Evolutionary conservation across 106 monocot species (phyloP).

Genomic region (Chionographis japonica): DNA sequence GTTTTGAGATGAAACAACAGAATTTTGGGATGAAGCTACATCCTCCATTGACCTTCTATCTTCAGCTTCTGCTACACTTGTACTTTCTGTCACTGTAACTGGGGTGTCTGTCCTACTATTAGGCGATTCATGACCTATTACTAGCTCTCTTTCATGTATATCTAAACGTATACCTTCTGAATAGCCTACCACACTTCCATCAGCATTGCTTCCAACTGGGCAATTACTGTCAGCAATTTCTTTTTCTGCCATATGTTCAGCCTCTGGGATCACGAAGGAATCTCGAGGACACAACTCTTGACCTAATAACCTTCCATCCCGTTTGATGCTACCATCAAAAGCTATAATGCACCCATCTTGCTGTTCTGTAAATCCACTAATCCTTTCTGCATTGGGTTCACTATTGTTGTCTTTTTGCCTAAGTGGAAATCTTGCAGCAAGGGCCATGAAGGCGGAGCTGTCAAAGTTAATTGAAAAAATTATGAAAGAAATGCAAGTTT

Average conservation of each 20-base stretch:
- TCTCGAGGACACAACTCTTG: conserved; percentile 18
- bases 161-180: conserved; percentile 3
- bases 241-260: conserved; percentile 17
- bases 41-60: conserved; percentile 30
- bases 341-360: conserved; percentile 8
- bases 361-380: conserved; percentile 3
- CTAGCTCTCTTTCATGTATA: conserved; percentile 10
- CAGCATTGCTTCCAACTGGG: conserved; percentile 18
- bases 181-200: conserved; percentile 1
- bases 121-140: conserved; percentile 16
- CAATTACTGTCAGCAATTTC: conserved; percentile 21
- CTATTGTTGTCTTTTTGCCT: conserved; percentile 5
- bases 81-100: conserved; percentile 9
- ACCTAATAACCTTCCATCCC: conserved; percentile 11
- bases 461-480: conserved; percentile 17
- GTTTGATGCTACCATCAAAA: conserved; percentile 15
- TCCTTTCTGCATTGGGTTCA: conserved; percentile 13
- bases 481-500: no score
- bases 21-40: conserved; percentile 50
- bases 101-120: conserved; percentile 10
- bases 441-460: conserved; percentile 95
- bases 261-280: conserved; percentile 19
- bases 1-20: conserved; percentile 44
- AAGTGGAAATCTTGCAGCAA: conserved; percentile 74
- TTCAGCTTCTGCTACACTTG: conserved; percentile 19